Base-by-base conservation (phyloP, 2,329 filamentous ascomycete species). In the Cladosporium cucumerinum region DNA sequence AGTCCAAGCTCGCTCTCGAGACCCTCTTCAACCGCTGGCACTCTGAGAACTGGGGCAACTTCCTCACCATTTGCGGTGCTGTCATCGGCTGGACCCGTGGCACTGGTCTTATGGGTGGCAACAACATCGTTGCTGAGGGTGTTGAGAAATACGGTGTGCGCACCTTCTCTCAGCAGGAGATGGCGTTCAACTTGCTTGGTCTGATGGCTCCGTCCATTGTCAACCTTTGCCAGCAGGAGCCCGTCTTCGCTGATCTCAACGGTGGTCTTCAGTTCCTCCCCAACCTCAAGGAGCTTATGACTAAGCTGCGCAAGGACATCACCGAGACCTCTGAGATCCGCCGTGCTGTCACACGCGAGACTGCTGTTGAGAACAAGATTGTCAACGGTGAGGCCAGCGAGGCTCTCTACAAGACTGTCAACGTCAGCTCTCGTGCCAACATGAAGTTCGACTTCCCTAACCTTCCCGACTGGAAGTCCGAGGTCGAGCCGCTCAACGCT, bases 41-140 rank as follows among this genome's bases (percentile, higher is more conserved):
- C 80, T 96, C 95, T 0, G 95, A 99, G 82, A 93, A 87, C 82
- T 99, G 95, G 95, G 89, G 88, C 70, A 94, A 94, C 81, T 99
- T 96, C 82, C 92, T 99, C 73, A 98, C 94, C 66, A 95, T 99
- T 72, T 99, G 95, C 73, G 95, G 95, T 82, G 94, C 94, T 68
- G 92, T 98, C 78, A 99, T 99, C 76, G 95, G 95, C 68, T 99
- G 95, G 95, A 99, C 95, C 72, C 94, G 95, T 81, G 95, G 94
- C 70, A 99, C 95, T 68, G 95, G 95, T 76, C 87, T 99, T 72
- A 99, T 99, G 94, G 91, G 90, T 70, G 93, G 91, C 74, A 98
- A 98, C 85, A 98, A 99, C 79, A 88, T 98, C 72, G 93, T 98
- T 69, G 95, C 95, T 39, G 94, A 98, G 78, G 95, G 94, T 66